These are phyloP conservation scores for Ophiostoma tasmaniense DNA, from an alignment of 2,329 filamentous ascomycete species.

Conservation along the genomic window DNA sequence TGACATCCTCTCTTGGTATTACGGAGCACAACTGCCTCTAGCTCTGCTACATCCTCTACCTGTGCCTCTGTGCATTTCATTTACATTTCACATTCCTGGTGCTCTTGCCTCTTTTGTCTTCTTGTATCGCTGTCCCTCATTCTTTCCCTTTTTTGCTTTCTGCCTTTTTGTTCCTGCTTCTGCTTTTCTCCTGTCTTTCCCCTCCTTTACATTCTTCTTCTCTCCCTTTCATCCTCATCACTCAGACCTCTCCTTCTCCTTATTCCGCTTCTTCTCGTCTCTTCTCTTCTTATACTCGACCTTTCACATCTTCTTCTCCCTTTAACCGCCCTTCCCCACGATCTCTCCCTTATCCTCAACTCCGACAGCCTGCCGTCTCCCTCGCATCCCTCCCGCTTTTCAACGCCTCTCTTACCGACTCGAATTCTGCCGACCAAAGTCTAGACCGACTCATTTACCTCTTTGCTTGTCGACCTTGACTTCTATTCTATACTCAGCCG, in stretches of 20 bases:
- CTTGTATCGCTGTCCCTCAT: background rate
- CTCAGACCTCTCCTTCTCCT: background rate
- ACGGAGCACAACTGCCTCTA: background rate
- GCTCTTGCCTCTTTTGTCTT: background rate
- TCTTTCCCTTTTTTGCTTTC: background rate
- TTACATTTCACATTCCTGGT: slow-evolving; percentile 1
- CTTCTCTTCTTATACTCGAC: background rate
- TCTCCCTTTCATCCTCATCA: background rate
- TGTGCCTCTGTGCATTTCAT: background rate
- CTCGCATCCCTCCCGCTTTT: background rate
- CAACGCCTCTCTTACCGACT: background rate
- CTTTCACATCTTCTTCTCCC: background rate
- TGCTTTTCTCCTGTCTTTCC: slow-evolving; percentile 1
- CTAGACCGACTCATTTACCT: background rate
- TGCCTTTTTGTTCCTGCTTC: background rate
- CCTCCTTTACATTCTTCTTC: background rate
- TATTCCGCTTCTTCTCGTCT: background rate
- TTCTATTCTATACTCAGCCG: background rate
- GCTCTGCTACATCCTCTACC: background rate
- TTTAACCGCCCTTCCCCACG: background rate
- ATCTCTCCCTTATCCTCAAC: slow-evolving; percentile 2
- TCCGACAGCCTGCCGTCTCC: background rate
- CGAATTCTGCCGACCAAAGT: background rate
- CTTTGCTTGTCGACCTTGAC: background rate
- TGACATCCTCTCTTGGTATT: background rate